Evolutionary conservation across 495 filamentous ascomycete species (phyloP).

Genomic region (Wilcoxina mikolae): DNA sequence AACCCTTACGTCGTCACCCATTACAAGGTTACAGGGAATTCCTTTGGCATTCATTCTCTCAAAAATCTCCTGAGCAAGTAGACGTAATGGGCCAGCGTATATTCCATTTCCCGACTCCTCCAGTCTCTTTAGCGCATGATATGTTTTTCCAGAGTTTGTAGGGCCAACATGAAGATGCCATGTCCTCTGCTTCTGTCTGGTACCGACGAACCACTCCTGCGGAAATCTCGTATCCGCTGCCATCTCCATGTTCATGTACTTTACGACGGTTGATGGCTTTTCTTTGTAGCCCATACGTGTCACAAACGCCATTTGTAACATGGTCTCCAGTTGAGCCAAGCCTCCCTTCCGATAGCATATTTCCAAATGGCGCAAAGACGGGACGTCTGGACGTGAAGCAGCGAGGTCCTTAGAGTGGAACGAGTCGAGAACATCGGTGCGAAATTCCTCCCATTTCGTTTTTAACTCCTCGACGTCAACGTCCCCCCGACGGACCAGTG

Average conservation of each 20-base stretch:
- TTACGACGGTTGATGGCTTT: background rate
- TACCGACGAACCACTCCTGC: conserved; percentile 76
- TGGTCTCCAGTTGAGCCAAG: background rate
- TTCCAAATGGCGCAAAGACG: background rate
- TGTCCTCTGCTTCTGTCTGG: conserved; percentile 61
- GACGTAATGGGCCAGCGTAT: conserved; percentile 78
- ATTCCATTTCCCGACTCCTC: conserved; percentile 60
- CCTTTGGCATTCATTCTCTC: conserved; percentile 63
- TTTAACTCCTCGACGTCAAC: background rate
- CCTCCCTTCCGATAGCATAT: background rate
- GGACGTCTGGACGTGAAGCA: background rate
- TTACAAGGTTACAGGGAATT: conserved; percentile 62
- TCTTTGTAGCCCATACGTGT: conserved; percentile 1
- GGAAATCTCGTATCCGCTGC: conserved; percentile 72
- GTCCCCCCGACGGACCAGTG: background rate
- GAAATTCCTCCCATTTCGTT: background rate
- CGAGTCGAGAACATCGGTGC: background rate
- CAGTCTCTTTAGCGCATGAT: conserved; percentile 79
- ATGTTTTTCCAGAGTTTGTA: conserved; percentile 97
- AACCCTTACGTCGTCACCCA: conserved; percentile 70
- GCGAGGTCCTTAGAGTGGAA: background rate
- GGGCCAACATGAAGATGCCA: conserved; percentile 92
- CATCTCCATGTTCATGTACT: conserved; percentile 38
- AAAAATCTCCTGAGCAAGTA: conserved; percentile 90
- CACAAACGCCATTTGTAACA: background rate